These are phyloP conservation scores for Ambrosiella xylebori DNA, from an alignment of 2,329 filamentous ascomycete species.

Conservation along the genomic window DNA sequence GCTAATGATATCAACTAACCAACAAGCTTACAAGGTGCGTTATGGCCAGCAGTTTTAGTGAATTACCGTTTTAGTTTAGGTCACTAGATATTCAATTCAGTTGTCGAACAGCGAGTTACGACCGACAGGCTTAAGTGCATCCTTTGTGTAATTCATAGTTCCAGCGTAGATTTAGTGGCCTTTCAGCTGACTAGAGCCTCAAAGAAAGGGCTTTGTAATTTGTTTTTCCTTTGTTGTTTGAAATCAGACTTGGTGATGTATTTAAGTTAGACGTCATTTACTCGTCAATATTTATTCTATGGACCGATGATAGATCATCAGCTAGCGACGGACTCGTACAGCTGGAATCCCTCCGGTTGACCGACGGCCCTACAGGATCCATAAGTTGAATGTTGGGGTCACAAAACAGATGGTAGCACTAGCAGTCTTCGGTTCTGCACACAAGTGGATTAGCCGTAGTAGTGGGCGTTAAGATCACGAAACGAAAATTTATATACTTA, in stretches of 20 bases:
- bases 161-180: neutral
- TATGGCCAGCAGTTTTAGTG: too few species aligned
- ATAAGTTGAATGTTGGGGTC: neutral
- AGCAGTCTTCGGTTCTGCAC: neutral
- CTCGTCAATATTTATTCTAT: neutral
- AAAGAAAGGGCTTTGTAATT: neutral
- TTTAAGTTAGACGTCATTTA: neutral
- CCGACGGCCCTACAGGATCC: neutral
- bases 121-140: neutral
- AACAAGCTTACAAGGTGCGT: too few species aligned
- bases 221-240: neutral
- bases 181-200: neutral
- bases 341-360: neutral
- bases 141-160: neutral
- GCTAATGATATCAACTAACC: neutral
- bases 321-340: neutral
- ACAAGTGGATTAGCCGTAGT: neutral
- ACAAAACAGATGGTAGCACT: neutral
- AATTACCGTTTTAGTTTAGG: too few species aligned
- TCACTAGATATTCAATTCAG: neutral
- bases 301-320: too few species aligned
- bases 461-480: neutral
- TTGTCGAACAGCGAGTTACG: neutral
- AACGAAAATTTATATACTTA: neutral
- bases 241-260: neutral